Evolutionary conservation across 345 rosid genomes (phyloP), one percentile per base, ranked within the genome.

Genomic region (Nephelium lappaceum): DNA sequence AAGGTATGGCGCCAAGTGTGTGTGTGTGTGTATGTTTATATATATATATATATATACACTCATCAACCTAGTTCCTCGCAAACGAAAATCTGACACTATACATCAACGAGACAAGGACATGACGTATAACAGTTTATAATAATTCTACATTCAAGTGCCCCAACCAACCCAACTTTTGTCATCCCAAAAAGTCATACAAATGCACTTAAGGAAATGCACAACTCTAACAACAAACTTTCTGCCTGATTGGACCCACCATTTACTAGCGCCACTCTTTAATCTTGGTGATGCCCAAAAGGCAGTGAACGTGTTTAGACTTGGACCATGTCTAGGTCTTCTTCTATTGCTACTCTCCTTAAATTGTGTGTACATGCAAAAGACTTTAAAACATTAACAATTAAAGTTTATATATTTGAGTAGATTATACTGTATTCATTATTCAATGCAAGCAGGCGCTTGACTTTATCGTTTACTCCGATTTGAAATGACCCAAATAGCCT

Each of bases 91-190:
- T 70, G 89, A 81, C 79, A 77, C 27, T 69, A 64, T 73, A 73
- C 69, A 69, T 68, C 79, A 81, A 77, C 69, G 77, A 69, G 86
- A 88, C 79, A 87, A 62, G 24, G 90, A 87, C 90, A 45, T 83
- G 51, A 45, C 51, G 2, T 45, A 45, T 45, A 45, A 45, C 6
- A 69, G n/a, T 45, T 8, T 61, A 62, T 43, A 21, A 61, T 43
- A 15, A 71, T 72, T 24, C 69, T 39, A 41, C 47, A 67, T 19
- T 82, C 27, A 77, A 78, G 38, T 53, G 76, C 45, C 0, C 77
- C 84, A 73, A 79, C 80, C 5, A 72, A 68, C 77, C 65, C 42
- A 57, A 72, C 61, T 69, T 7, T 57, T 15, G 75, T 57, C 64
- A 2, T 9, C 4, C 61, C 57, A 45, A 58, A 81, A 72, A 69